Conservation (phyloP, 108 stramenopile genomes). For the Discostella stelligeroides region DNA sequence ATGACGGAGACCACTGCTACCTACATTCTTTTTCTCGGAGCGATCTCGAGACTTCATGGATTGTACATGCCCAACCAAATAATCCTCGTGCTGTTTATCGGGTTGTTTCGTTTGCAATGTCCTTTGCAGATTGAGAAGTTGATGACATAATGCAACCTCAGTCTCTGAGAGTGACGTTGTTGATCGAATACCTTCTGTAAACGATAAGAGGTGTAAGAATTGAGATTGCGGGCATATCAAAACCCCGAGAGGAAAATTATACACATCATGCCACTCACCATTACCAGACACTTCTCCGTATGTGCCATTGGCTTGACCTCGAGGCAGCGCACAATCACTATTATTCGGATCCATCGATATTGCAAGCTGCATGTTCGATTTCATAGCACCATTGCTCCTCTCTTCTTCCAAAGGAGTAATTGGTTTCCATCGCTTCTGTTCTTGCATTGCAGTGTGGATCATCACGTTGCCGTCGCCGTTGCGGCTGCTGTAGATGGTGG, state of each 20-base stretch:
- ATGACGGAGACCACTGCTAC: too few relatives aligned
- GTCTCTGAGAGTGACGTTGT: background rate
- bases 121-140: constrained; percentile 1
- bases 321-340: too few relatives aligned
- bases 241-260: too few relatives aligned
- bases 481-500: too few relatives aligned
- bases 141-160: constrained; percentile 5
- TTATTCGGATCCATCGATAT: too few relatives aligned
- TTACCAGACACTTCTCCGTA: background rate
- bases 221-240: too few relatives aligned
- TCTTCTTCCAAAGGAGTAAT: background rate
- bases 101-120: background rate
- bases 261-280: too few relatives aligned
- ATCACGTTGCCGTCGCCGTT: too few relatives aligned
- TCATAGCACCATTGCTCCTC: background rate
- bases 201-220: too few relatives aligned
- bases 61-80: background rate
- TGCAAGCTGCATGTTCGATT: background rate
- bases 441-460: background rate
- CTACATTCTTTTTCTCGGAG: background rate
- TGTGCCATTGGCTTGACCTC: background rate
- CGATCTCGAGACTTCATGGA: background rate
- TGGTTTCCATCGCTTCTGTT: background rate
- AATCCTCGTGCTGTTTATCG: background rate
- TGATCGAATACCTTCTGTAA: background rate